These are phyloP conservation scores for Coemansia erecta DNA, from an alignment of 192 early-diverging fungal genomes.

Conservation along the genomic window DNA sequence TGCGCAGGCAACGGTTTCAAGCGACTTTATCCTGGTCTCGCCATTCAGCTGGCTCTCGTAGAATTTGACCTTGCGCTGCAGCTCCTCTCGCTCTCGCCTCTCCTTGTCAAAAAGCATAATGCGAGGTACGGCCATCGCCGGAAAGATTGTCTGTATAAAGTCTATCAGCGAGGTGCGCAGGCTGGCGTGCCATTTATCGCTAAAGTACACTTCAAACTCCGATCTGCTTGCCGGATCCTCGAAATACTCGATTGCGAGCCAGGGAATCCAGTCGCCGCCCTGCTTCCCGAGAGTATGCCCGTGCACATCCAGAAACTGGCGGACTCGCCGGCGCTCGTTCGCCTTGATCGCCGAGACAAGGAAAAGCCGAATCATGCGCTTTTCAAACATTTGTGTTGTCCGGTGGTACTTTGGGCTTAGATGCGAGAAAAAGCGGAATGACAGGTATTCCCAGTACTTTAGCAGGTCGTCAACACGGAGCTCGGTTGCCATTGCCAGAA, in stretches of 20 bases:
- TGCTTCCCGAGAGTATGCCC: conserved; percentile 42
- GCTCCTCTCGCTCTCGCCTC: conserved; percentile 31
- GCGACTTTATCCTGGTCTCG: conserved; percentile 42
- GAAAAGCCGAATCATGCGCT: conserved; percentile 48
- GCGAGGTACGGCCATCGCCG: conserved; percentile 49
- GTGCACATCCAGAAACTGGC: conserved; percentile 35
- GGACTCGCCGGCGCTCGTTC: conserved; percentile 18
- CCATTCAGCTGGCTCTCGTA: conserved; percentile 36
- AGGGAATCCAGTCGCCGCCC: conserved; percentile 53
- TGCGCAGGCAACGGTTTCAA: conserved; percentile 7
- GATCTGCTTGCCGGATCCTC: conserved; percentile 29
- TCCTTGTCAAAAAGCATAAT: conserved; percentile 52
- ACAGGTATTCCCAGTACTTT: conserved; percentile 48
- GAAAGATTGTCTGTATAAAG: conserved; percentile 52
- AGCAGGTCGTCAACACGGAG: conserved; percentile 25
- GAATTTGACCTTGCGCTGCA: conserved; percentile 22
- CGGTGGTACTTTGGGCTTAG: conserved; percentile 55
- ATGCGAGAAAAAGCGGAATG: conserved; percentile 48
- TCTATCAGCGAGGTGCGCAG: conserved; percentile 37
- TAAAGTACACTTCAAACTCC: conserved; percentile 51
- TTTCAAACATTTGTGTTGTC: conserved; percentile 51
- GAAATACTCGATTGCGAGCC: conserved; percentile 50
- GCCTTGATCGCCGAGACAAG: conserved; percentile 36
- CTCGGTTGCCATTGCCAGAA: conserved; percentile 34
- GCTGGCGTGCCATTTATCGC: conserved; percentile 39